These are phyloP conservation scores for Tolypocladium album DNA, from an alignment of 2,329 filamentous ascomycete species.

Conservation along the genomic window DNA sequence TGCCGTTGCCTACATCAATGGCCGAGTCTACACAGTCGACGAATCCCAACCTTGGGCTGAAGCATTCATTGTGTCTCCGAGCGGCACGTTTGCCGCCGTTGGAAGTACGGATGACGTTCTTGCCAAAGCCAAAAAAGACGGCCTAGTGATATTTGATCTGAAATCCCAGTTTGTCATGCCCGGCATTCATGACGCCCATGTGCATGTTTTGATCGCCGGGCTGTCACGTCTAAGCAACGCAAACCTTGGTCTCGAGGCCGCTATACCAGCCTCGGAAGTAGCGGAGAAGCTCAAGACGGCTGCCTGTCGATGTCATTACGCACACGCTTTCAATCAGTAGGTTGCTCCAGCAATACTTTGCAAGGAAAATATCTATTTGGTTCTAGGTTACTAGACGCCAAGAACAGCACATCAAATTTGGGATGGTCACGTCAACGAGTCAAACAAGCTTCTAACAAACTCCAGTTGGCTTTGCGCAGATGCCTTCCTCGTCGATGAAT, in stretches of 20 bases:
- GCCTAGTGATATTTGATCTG: background rate
- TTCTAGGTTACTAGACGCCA: background rate
- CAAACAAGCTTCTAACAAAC: background rate
- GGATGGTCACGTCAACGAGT: background rate
- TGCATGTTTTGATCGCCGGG: background rate
- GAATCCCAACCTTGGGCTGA: background rate
- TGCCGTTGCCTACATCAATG: slow-evolving; percentile 1
- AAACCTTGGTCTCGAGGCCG: background rate
- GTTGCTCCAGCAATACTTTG: background rate
- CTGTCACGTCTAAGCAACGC: slow-evolving; percentile 1
- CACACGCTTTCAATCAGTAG: slow-evolving; percentile 1
- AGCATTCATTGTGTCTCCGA: slow-evolving; percentile 1
- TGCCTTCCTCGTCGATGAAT: background rate
- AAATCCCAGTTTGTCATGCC: background rate
- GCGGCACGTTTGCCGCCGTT: background rate
- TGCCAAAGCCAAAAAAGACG: background rate
- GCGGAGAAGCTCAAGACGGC: background rate
- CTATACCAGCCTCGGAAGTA: background rate
- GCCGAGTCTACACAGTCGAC: background rate
- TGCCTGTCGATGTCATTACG: background rate
- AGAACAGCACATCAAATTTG: background rate
- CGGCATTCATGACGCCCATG: slow-evolving; percentile 1
- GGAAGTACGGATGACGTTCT: background rate
- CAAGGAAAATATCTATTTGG: background rate
- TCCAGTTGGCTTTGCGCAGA: background rate